Evolutionary conservation across 345 rosid species (phyloP).

Genomic region (Dipteronia sinensis): DNA sequence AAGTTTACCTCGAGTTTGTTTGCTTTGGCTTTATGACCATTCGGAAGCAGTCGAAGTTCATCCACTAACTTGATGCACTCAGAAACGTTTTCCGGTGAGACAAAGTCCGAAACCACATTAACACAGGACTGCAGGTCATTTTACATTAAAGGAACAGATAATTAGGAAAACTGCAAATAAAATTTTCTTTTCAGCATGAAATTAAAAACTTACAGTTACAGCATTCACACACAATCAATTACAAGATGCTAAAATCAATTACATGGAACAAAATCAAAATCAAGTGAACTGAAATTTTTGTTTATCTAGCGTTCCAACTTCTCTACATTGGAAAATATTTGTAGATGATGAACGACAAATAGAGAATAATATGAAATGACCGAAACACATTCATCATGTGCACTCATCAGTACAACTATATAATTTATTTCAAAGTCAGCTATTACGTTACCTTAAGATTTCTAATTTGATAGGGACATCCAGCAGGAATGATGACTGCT

Average conservation of each 20-base stretch:
- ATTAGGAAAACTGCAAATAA: conserved; percentile 8
- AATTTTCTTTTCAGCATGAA: conserved; percentile 12
- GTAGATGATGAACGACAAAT: neutral
- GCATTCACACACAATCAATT: neutral
- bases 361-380: neutral
- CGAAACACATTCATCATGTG: neutral
- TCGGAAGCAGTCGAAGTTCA: conserved; percentile 79
- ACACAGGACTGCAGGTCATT: conserved; percentile 76
- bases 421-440: no score
- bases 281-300: neutral
- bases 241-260: neutral
- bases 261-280: neutral
- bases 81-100: conserved; percentile 78
- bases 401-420: neutral
- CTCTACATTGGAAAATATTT: neutral
- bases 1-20: conserved; percentile 67
- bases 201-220: neutral
- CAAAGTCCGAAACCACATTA: conserved; percentile 78
- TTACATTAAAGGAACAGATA: conserved; percentile 7
- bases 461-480: conserved; percentile 91
- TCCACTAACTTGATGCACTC: conserved; percentile 63
- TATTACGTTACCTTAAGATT: conserved; percentile 62
- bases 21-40: conserved; percentile 60
- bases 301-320: neutral
- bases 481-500: conserved; percentile 90